Base-by-base conservation (phyloP, 2,329 filamentous ascomycete genomes). In the Verticillium zaregamsianum region DNA sequence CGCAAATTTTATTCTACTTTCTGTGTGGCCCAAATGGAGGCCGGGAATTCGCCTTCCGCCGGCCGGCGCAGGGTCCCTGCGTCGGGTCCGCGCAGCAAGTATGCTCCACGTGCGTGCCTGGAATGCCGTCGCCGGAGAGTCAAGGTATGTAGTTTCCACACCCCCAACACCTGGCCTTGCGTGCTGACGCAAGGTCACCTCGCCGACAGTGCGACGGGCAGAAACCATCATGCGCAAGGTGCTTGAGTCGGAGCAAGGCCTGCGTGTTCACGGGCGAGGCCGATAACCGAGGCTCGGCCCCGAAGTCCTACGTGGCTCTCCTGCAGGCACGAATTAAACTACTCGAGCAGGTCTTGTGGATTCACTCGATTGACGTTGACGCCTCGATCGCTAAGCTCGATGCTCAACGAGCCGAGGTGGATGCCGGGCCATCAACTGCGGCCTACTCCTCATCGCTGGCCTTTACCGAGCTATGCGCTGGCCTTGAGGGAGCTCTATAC, bases 111-210 rank as follows among this genome's bases (percentile, higher is more conserved):
- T 37, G 74, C 75, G 3, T 77, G 74, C 55, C 70, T 76, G 58
- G 70, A 72, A 63, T 77, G 74, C 60, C 73, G 74, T 5, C 70
- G 73, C 23, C 71, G 74, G 31, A 67, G 73, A 59, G 70, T 71
- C 25, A 76, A 76, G 70, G 74, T 75, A 66, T 37, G n/a, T n/a
- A 39, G 17, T 55, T 35, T 59, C n/a, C n/a, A n/a, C n/a, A n/a
- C 23, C 17, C 11, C 55, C 23, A n/a, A n/a, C 11, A 3, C 35
- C 40, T 33, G n/a, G 45, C 15, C 39, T 14, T 15, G 45, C 14
- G 1, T 5, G 35, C 35, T 39, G 15, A 20, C 40, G 32, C 20
- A 23, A 7, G 8, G 25, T 12, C 55, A 14, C n/a, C 12, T 49
- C 25, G 23, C 14, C 39, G 25, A 6, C 4, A 75, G 73, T 76